phyloP scores from a whole-genome alignment of 1,284 basidiomycete species.

The Neolentinus lepideus region DNA sequence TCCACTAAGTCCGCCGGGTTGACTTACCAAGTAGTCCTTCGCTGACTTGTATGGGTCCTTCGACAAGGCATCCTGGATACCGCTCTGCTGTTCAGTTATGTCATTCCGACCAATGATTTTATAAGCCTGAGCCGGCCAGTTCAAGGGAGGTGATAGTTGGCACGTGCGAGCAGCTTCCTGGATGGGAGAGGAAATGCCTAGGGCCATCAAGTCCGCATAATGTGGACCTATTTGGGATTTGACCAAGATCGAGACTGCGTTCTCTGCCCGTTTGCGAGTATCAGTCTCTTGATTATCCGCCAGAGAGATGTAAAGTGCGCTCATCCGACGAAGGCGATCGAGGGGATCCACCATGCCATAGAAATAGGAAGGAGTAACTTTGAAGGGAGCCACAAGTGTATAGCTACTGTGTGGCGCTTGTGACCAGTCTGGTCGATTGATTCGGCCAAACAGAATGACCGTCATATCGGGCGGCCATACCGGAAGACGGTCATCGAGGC shows the following conservation, averaged over 20 bases:
- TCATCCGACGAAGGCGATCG: constrained; percentile 40
- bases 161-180: constrained; percentile 78
- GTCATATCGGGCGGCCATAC: constrained; percentile 65
- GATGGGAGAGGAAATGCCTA: constrained; percentile 75
- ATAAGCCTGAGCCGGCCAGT: constrained; percentile 71
- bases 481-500: constrained; percentile 58
- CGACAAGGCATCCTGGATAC: constrained; percentile 32
- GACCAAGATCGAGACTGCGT: constrained; percentile 58
- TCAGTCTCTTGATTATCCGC: constrained; percentile 42
- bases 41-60: constrained; percentile 46
- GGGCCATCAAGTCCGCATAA: constrained; percentile 49
- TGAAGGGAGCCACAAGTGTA: constrained; percentile 41
- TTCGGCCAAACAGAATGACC: constrained; percentile 53
- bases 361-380: constrained; percentile 47
- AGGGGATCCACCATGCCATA: constrained; percentile 56
- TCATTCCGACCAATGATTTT: constrained; percentile 76
- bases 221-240: constrained; percentile 37
- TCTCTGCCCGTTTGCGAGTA: constrained; percentile 55
- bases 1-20: neutral
- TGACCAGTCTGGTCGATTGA: constrained; percentile 62
- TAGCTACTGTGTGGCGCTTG: constrained; percentile 45
- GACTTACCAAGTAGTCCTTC: constrained; percentile 54
- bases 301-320: constrained; percentile 46
- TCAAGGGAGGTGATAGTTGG: constrained; percentile 67
- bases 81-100: constrained; percentile 52